Evolutionary conservation across 345 rosid genomes (phyloP).

Genomic region (Linum lewisii): DNA sequence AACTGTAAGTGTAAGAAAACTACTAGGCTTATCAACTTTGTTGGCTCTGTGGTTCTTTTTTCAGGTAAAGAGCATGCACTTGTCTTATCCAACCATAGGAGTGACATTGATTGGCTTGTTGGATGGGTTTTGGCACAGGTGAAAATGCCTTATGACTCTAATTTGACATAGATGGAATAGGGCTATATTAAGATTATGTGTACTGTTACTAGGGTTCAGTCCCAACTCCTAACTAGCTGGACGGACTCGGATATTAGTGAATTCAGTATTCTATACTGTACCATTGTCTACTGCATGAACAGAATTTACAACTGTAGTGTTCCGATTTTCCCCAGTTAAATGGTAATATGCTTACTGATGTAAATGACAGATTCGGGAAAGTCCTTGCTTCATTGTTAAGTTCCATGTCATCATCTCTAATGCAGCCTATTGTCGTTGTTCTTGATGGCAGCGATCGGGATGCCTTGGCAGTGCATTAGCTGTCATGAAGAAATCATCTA

Average conservation of each 20-base stretch:
- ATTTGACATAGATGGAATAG: no score
- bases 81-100: slow-evolving; percentile 1
- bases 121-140: slow-evolving; percentile 4
- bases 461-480: slow-evolving; percentile 90
- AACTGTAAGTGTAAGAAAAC: neutral
- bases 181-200: no score
- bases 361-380: no score
- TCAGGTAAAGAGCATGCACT: slow-evolving; percentile 3
- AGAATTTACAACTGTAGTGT: no score
- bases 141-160: neutral
- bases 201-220: no score
- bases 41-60: neutral
- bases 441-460: slow-evolving; percentile 61
- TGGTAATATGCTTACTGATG: no score
- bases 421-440: neutral
- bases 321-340: no score
- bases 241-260: no score
- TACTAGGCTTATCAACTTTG: neutral
- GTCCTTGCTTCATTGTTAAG: no score
- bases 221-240: no score
- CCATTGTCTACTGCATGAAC: neutral
- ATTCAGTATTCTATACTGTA: neutral
- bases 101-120: slow-evolving; percentile 5
- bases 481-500: slow-evolving; percentile 91
- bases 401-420: no score